Conservation (phyloP, 306 rosid species). For the Neltuma alba region DNA sequence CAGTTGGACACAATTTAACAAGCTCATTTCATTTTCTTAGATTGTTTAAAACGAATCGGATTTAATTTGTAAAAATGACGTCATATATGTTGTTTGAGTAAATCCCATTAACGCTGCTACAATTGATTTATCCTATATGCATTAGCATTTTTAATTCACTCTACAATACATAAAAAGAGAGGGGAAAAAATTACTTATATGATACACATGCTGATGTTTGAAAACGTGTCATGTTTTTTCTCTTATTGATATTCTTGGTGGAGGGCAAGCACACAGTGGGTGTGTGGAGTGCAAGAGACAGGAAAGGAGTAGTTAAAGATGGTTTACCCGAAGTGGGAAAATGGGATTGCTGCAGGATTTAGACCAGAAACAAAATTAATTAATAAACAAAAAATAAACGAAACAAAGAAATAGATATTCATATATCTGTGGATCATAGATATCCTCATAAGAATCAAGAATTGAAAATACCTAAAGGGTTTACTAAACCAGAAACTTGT, state of each 20-base stretch:
- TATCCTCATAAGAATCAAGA: neutral
- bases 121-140: neutral
- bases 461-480: neutral
- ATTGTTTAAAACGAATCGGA: neutral
- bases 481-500: neutral
- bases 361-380: neutral
- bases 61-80: neutral
- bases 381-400: too few species aligned
- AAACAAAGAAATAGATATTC: neutral
- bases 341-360: constrained; percentile 36
- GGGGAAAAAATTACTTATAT: too few species aligned
- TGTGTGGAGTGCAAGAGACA: constrained; percentile 27
- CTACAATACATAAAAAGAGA: neutral
- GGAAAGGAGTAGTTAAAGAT: constrained; percentile 46
- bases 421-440: neutral
- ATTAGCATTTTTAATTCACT: neutral
- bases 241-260: constrained; percentile 28
- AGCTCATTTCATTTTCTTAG: neutral
- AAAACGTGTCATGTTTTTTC: neutral
- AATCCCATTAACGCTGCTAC: neutral
- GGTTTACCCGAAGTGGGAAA: constrained; percentile 62
- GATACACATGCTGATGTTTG: neutral
- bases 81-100: neutral
- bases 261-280: constrained; percentile 1
- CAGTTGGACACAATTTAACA: neutral